Conservation (phyloP, 1,139 yeast genomes). For the Candida labiduridarum region DNA sequence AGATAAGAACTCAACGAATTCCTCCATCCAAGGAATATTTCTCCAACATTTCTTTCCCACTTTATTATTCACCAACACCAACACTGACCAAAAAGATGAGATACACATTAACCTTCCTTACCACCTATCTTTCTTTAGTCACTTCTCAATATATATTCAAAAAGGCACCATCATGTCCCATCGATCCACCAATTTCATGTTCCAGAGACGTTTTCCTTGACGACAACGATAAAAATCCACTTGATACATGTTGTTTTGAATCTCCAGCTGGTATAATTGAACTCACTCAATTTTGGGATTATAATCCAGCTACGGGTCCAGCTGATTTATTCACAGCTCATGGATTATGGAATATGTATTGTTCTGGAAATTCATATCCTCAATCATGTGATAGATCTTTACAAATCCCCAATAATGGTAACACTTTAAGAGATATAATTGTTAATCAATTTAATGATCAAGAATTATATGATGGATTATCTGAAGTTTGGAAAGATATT, state of each 20-base stretch:
- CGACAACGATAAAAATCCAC: constrained; percentile 23
- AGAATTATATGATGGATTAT: constrained; percentile 61
- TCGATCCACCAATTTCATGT: constrained; percentile 70
- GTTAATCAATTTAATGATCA: constrained; percentile 47
- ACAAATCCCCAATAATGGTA: constrained; percentile 36
- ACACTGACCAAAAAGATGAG: background rate
- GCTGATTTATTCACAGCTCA: constrained; percentile 77
- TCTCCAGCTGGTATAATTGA: constrained; percentile 76
- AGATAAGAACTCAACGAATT: too few species aligned
- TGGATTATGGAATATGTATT: constrained; percentile 52
- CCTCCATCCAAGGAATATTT: too few species aligned
- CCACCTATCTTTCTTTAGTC: background rate
- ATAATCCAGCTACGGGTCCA: constrained; percentile 80
- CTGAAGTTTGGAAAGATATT: constrained; percentile 72
- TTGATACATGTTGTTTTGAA: constrained; percentile 79
- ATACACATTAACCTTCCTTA: background rate
- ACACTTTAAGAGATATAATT: constrained; percentile 55
- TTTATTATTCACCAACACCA: background rate
- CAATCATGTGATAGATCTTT: constrained; percentile 70
- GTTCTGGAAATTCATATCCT: constrained; percentile 40
- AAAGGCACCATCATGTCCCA: constrained; percentile 50
- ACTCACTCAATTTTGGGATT: constrained; percentile 95
- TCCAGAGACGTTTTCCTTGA: constrained; percentile 21
- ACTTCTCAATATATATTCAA: background rate
- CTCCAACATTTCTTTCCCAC: background rate